phyloP scores from a whole-genome alignment of 2,329 filamentous ascomycete species.

The Alternaria dauci region DNA sequence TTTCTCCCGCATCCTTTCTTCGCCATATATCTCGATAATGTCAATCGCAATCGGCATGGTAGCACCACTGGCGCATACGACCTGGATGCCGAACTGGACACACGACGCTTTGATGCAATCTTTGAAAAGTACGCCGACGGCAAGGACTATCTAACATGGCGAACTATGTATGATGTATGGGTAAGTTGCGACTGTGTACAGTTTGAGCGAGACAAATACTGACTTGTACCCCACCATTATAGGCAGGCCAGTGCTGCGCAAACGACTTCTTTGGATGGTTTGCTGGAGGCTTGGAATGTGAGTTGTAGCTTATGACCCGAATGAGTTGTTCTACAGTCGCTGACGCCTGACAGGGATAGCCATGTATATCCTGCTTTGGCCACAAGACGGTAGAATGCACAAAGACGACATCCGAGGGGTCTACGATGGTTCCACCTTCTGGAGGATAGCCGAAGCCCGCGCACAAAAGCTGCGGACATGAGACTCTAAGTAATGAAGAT shows the following conservation, averaged over 20 bases:
- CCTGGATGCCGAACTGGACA: constrained; percentile 25
- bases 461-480: background rate
- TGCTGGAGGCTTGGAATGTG: constrained; percentile 29
- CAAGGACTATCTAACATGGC: constrained; percentile 20
- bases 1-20: constrained; percentile 26
- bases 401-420: constrained; percentile 26
- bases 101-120: constrained; percentile 25
- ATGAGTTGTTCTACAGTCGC: background rate
- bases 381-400: constrained; percentile 22
- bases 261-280: constrained; percentile 32
- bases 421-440: constrained; percentile 39
- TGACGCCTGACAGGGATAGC: constrained; percentile 25
- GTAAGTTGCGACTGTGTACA: background rate
- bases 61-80: constrained; percentile 30
- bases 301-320: background rate
- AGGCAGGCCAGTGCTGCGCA: constrained; percentile 22
- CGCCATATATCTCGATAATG: constrained; percentile 28
- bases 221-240: background rate
- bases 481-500: background rate
- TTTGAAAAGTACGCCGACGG: constrained; percentile 28
- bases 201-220: background rate
- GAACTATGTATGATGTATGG: constrained; percentile 22
- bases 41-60: constrained; percentile 25
- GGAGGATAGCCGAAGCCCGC: constrained; percentile 17
- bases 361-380: constrained; percentile 31